Percentiles rank a stretch among this genome's conserved stretches.
Conservation (phyloP, 305 asterid genomes). For the Solanum chacoense region DNA sequence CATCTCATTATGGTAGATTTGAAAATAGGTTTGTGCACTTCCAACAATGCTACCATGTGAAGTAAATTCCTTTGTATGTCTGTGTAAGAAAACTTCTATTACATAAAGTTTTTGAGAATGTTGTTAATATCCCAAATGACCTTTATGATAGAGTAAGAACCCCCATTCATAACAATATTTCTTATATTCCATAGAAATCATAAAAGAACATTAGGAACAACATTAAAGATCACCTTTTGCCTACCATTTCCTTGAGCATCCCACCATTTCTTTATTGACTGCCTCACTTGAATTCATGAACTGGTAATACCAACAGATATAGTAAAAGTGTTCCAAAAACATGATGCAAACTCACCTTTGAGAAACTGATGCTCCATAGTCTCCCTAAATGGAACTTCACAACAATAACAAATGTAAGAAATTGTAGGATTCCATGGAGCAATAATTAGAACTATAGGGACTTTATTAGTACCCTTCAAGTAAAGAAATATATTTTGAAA, state of each 20-base stretch:
- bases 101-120: too few relatives aligned
- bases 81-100: too few relatives aligned
- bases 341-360: neutral
- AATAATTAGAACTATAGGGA: neutral
- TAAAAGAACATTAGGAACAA: neutral
- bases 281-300: neutral
- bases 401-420: neutral
- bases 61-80: too few relatives aligned
- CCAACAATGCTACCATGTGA: too few relatives aligned
- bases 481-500: neutral
- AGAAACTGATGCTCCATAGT: neutral
- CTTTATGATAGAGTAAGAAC: too few relatives aligned
- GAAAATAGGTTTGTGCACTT: too few relatives aligned
- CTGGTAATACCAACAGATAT: neutral
- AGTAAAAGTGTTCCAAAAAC: neutral
- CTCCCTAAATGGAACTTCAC: neutral
- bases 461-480: neutral
- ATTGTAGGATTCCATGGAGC: neutral
- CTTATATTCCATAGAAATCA: neutral
- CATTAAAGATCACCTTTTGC: neutral
- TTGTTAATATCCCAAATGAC: too few relatives aligned
- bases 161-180: neutral
- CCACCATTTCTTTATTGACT: neutral
- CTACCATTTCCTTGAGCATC: neutral
- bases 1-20: too few relatives aligned